Evolutionary conservation across 129 eudicot genomes (phyloP).

Genomic region (Escallonia rubra): DNA sequence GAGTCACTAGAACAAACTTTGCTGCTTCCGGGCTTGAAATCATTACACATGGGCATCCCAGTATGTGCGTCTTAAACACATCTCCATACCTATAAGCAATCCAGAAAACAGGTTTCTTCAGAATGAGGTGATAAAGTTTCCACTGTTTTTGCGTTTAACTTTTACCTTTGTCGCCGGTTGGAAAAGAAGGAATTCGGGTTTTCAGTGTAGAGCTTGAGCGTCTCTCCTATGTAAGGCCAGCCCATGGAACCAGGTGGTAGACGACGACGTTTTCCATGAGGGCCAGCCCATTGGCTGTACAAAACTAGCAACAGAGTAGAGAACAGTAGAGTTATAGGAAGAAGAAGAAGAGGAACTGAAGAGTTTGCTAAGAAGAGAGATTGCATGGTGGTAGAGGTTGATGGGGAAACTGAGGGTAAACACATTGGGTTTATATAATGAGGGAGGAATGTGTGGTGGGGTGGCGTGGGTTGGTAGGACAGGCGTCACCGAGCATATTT

Average conservation of each 20-base stretch:
- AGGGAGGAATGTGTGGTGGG: not conserved
- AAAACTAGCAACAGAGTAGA: conserved; percentile 13
- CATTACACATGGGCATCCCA: conserved; percentile 99
- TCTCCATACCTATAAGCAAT: conserved; percentile 59
- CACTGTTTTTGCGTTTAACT: not conserved
- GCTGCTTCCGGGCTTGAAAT: conserved; percentile 93
- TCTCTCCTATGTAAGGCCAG: conserved; percentile 95
- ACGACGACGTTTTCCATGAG: conserved; percentile 21
- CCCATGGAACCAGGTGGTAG: conserved; percentile 97
- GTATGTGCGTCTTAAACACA: conserved; percentile 77
- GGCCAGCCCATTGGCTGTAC: conserved; percentile 15
- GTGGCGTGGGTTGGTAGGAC: conserved; percentile 10
- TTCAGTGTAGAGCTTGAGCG: conserved; percentile 85
- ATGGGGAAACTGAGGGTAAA: not conserved
- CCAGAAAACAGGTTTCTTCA: no score
- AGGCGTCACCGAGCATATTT: conserved; percentile 15
- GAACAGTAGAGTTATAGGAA: conserved; percentile 4
- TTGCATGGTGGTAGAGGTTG: conserved; percentile 8
- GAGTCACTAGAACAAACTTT: conserved; percentile 50
- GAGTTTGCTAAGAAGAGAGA: not conserved
- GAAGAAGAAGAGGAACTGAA: conserved; percentile 7
- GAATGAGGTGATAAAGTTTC: no score
- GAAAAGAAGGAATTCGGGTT: conserved; percentile 87
- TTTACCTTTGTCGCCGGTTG: conserved; percentile 57
- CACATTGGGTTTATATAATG: not conserved